Conservation (phyloP, 2,329 filamentous ascomycete genomes). For the Purpureocillium lavendulum region DNA sequence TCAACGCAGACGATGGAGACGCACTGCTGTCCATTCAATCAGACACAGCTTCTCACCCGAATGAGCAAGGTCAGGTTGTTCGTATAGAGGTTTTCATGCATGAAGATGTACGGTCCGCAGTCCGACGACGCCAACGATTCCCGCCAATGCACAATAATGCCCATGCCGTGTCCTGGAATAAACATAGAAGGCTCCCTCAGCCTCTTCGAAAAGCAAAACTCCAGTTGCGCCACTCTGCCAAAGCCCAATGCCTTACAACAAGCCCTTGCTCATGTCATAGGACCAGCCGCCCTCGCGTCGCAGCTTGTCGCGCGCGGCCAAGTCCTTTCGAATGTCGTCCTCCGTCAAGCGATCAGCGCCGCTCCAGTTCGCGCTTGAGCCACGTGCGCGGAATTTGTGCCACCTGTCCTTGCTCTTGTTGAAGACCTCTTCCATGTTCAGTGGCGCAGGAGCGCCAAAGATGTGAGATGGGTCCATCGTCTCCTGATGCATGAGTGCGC, state of each 20-base stretch:
- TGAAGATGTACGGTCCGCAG: too few relatives aligned
- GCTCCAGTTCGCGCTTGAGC: slow-evolving; percentile 92
- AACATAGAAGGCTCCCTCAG: background rate
- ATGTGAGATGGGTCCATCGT: slow-evolving; percentile 74
- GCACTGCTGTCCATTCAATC: too few relatives aligned
- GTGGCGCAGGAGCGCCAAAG: slow-evolving; percentile 78
- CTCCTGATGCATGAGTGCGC: slow-evolving; percentile 73
- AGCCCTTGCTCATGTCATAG: slow-evolving; percentile 49
- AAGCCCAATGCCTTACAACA: slow-evolving; percentile 22
- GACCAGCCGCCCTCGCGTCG: slow-evolving; percentile 80
- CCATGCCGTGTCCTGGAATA: background rate
- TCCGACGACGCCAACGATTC: too few relatives aligned
- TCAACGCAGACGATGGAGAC: too few relatives aligned
- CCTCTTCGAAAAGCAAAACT: background rate
- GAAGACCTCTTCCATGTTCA: slow-evolving; percentile 97
- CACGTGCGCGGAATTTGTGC: slow-evolving; percentile 82
- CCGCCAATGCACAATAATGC: background rate
- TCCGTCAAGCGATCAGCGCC: slow-evolving; percentile 74
- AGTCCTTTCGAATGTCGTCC: slow-evolving; percentile 75
- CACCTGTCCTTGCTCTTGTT: slow-evolving; percentile 77
- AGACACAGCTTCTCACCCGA: too few relatives aligned
- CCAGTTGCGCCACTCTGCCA: background rate
- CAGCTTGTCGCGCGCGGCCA: slow-evolving; percentile 70
- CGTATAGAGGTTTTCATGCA: too few relatives aligned
- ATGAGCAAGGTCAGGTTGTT: too few relatives aligned